Percentiles rank a stretch among this genome's conserved stretches.
Evolutionary conservation across 2,329 filamentous ascomycete species (phyloP).

Genomic region (Arachnopeziza araneosa): DNA sequence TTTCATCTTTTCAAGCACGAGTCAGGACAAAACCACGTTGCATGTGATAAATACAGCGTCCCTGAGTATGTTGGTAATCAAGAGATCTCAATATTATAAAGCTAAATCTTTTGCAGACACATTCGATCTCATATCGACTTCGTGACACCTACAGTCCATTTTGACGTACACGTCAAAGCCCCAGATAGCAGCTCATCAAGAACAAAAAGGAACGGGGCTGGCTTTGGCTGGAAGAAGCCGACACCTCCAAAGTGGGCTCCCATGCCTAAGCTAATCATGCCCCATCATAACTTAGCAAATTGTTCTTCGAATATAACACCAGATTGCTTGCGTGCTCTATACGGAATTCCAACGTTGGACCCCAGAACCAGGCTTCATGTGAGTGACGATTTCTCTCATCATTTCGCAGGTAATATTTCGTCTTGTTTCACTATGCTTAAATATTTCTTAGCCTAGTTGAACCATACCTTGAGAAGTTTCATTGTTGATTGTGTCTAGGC

Average conservation of each 20-base stretch:
- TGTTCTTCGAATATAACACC: constrained; percentile 2
- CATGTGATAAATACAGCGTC: constrained; percentile 3
- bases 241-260: neutral
- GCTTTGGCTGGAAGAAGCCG: constrained; percentile 1
- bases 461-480: neutral
- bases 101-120: neutral
- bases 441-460: neutral
- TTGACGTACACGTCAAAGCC: neutral
- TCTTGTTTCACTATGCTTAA: neutral
- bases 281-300: neutral
- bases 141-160: constrained; percentile 5
- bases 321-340: constrained; percentile 3
- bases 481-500: neutral
- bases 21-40: neutral
- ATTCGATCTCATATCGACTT: constrained; percentile 5
- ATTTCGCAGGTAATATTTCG: neutral
- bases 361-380: neutral
- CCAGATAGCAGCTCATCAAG: neutral
- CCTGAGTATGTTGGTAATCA: neutral
- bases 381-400: neutral
- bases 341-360: neutral
- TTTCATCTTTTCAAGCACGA: neutral
- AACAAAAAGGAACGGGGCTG: neutral
- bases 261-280: neutral
- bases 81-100: neutral